Evolutionary conservation across 2,329 filamentous ascomycete genomes (phyloP), one percentile per base, ranked within the genome.

Genomic region (Pseudogymnoascus sp.): DNA sequence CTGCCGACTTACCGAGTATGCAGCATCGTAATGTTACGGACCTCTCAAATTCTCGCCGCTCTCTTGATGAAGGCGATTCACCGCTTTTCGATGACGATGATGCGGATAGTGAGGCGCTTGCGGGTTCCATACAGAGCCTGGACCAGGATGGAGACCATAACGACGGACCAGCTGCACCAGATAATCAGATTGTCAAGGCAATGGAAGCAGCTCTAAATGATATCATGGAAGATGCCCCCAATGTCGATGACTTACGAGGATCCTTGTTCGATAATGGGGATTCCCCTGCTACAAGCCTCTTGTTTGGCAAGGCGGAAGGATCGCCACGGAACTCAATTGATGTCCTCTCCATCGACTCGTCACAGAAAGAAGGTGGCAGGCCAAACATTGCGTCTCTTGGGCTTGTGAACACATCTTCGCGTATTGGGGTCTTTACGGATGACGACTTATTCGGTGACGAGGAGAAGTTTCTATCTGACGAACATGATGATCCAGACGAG

Each of bases 401-500:
- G 0, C 83, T 99, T 4, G 91, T 99, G 1, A 96, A 91, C 65
- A 88, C 89, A 5, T 90, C 91, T 13, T 91, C 90, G 15, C 87
- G 91, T 21, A 92, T 93, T 65, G 93, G 93, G 1, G 95, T 99
- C 1, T 99, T 99, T 74, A 86, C 90, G 6, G 90, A 96, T 68
- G 90, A 97, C 72, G 91, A 97, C 72, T 83, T 99, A 4, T 97
- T 97, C 73, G 89, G 87, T 1, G 93, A 97, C 67, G 91, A 96
- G 71, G 86, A 90, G 70, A 92, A 87, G 70, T 91, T 91, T 68
- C 80, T 93, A 5, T 89, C 93, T 62, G 93, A 97, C 69, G 92
- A 96, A 70, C 87, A 88, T 62, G 90, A 92, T 61, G 91, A 93
- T 64, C 82, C 82, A 0, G 81, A 80, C 21, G 79, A 80, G 19